These are phyloP conservation scores for Wickerhamiella qilinensis DNA, from an alignment of 805 yeast genomes.

Conservation along the genomic window DNA sequence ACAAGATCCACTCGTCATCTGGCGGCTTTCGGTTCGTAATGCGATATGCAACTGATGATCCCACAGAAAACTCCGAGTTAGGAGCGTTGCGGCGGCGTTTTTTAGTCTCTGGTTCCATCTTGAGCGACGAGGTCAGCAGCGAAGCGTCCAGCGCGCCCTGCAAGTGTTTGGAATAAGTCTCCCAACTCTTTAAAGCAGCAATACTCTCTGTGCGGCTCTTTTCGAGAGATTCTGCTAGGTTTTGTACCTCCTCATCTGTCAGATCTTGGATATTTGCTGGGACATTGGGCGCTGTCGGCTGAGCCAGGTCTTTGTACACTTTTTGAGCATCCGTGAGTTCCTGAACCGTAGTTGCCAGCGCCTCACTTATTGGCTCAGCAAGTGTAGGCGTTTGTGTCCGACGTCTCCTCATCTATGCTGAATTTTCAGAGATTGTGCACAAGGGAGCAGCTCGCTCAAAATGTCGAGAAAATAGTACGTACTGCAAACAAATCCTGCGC, in stretches of 20 bases:
- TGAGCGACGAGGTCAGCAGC: conserved; percentile 9
- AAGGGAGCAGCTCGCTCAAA: too few relatives aligned
- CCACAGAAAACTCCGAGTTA: conserved; percentile 27
- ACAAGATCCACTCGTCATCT: conserved; percentile 92
- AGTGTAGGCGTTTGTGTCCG: background rate
- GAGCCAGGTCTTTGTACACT: background rate
- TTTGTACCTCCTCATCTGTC: conserved; percentile 2
- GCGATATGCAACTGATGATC: conserved; percentile 60
- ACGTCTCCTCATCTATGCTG: background rate
- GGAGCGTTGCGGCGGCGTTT: conserved; percentile 10
- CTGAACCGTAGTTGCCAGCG: conserved; percentile 1
- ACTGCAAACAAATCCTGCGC: too few relatives aligned
- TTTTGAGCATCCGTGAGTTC: conserved; percentile 2
- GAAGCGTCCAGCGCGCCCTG: conserved; percentile 15
- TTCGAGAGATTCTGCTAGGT: background rate
- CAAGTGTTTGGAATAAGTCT: conserved; percentile 11
- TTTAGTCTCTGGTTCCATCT: conserved; percentile 8
- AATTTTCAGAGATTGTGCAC: too few relatives aligned
- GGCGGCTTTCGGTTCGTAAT: conserved; percentile 19
- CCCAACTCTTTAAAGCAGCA: conserved; percentile 9
- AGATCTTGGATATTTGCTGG: background rate
- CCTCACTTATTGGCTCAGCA: conserved; percentile 4
- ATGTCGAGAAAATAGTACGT: too few relatives aligned
- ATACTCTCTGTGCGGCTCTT: background rate
- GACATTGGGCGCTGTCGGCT: background rate